phyloP scores from a whole-genome alignment of 176 grass and related monocot genomes.

The Oryza nivara region DNA sequence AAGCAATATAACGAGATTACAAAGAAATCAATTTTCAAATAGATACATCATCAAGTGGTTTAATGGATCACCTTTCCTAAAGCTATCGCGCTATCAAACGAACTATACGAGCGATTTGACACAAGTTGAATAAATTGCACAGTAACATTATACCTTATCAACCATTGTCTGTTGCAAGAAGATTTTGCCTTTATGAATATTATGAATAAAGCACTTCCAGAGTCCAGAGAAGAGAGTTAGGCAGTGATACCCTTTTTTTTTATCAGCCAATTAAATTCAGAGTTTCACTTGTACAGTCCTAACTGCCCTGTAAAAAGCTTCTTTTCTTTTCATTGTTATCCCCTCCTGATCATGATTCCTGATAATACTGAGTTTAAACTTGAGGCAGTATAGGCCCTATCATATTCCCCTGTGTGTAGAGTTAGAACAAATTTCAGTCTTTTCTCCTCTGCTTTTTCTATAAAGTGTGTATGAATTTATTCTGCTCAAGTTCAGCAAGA shows the following conservation, averaged over 20 bases:
- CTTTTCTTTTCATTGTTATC: constrained; percentile 42
- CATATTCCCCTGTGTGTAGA: constrained; percentile 46
- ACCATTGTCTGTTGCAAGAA: constrained; percentile 27
- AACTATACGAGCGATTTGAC: constrained; percentile 17
- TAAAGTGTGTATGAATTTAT: constrained; percentile 43
- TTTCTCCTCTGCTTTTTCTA: constrained; percentile 47
- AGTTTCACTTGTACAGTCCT: constrained; percentile 44
- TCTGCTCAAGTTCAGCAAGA: constrained; percentile 38
- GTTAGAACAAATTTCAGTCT: constrained; percentile 45
- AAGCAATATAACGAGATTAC: constrained; percentile 18
- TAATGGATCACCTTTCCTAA: constrained; percentile 19
- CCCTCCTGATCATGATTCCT: constrained; percentile 34
- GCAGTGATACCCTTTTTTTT: constrained; percentile 29
- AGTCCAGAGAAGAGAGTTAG: neutral
- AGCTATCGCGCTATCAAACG: neutral
- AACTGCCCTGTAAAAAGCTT: constrained; percentile 39
- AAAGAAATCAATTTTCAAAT: constrained; percentile 18
- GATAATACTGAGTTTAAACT: constrained; percentile 40
- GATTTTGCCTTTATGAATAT: constrained; percentile 32
- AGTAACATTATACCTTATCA: constrained; percentile 29
- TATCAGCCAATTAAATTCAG: constrained; percentile 37
- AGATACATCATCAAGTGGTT: constrained; percentile 34
- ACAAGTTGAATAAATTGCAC: constrained; percentile 22
- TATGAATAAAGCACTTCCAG: constrained; percentile 16
- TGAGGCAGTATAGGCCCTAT: constrained; percentile 41